Base-by-base conservation (phyloP, 345 rosid species). In the Erucastrum elatum region DNA sequence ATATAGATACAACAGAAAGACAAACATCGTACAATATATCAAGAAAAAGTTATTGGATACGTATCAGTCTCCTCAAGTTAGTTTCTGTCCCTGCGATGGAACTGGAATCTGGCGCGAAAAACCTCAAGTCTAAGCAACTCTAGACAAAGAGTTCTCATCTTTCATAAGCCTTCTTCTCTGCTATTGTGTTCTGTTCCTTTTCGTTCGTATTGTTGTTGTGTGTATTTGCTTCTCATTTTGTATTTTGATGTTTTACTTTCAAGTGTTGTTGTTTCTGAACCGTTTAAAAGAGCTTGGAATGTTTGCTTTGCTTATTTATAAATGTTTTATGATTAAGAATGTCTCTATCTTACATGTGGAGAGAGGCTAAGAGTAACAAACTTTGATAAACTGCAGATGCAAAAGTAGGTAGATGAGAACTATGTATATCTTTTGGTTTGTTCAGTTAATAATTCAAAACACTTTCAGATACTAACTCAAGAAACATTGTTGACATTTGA, bases 51-150 rank as follows among this genome's bases (percentile, higher is more conserved):
- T 71, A 64, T 75, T 81, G 70, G 83, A 81, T 0, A 81, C 65
- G 64, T 76, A 75, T 66, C 72, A 81, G 3, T 75, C 77, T 30
- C 83, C 80, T 58, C 72, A 70, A 56, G 83, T 81, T 60, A 75
- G 73, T 16, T 0, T 81, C 64, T 75, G 80, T 69, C 83, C 83
- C 16, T 41, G 70, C 33, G 83, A 81, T 71, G 77, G 80, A 3
- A 66, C 9, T 0, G 83, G 83, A 39, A 75, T 80, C 30, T 80
- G 80, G 80, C 64, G 79, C 39, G 9, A 13, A 6, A 8, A 51
- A 10, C 2, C 39, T 68, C 21, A 0, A 0, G 49, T 51, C 55
- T 13, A 46, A 46, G 55, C 16, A 4, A 46, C 55, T 46, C 21
- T 51, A 51, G 27, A 34, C 70, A 35, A 11, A 51, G 53, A 27